Percentiles rank a stretch among this genome's conserved stretches.
These are phyloP conservation scores for Actinomucor elegans DNA, from an alignment of 371 early-diverging fungal genomes.

Conservation along the genomic window DNA sequence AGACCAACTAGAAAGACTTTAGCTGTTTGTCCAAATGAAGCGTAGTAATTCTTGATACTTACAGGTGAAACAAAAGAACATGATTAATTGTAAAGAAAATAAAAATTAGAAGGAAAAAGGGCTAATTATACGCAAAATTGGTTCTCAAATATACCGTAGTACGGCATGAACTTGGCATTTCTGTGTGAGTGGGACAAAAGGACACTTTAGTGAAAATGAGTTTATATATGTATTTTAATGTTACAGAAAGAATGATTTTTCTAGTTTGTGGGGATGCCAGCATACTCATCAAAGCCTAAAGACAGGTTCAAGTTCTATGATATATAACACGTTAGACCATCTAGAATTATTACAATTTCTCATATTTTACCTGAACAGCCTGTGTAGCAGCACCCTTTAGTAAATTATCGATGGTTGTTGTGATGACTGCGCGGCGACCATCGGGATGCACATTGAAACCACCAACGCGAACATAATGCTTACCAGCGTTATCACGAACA, in stretches of 20 bases:
- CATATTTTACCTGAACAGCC: constrained; percentile 70
- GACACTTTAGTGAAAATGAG: no score
- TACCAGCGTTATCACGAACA: constrained; percentile 84
- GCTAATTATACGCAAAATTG: no score
- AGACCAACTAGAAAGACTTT: constrained; percentile 34
- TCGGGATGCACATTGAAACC: constrained; percentile 85
- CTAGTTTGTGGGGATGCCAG: constrained; percentile 72
- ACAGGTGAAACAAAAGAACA: constrained; percentile 44
- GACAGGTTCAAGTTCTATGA: constrained; percentile 74
- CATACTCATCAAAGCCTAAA: constrained; percentile 78
- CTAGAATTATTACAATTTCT: background rate
- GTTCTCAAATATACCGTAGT: no score
- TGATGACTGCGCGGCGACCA: constrained; percentile 84
- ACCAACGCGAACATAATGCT: constrained; percentile 87
- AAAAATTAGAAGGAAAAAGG: no score
- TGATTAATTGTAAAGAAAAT: background rate
- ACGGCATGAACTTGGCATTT: no score
- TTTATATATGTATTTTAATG: no score
- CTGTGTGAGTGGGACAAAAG: no score
- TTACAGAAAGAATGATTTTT: no score
- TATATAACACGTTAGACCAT: background rate
- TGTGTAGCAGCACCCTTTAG: constrained; percentile 98
- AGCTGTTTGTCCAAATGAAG: background rate
- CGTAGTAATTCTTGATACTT: background rate
- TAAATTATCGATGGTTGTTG: constrained; percentile 93